Evolutionary conservation across 805 yeast species (phyloP).

Genomic region (Saccharomycopsis sp.): DNA sequence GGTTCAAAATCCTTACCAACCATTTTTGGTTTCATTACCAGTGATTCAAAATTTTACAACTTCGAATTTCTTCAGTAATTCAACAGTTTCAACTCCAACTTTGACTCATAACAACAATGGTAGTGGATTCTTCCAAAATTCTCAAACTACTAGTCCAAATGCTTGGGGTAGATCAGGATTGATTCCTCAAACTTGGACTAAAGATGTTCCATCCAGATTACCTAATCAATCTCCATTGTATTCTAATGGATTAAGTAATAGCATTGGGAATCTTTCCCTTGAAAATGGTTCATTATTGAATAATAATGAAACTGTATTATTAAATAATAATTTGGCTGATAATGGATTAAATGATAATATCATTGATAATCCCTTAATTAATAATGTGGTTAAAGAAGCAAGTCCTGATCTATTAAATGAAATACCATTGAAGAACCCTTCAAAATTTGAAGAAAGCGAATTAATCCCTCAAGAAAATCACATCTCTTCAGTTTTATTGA

Average conservation of each 20-base stretch:
- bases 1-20: conserved; percentile 40
- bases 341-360: not conserved
- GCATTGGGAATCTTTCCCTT: conserved; percentile 3
- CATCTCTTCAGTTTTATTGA: conserved; percentile 19
- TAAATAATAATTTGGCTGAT: not conserved
- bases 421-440: too few relatives aligned
- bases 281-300: not conserved
- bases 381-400: not conserved
- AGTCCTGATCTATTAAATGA: not conserved
- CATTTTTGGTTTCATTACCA: conserved; percentile 51
- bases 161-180: conserved; percentile 11
- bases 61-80: conserved; percentile 1
- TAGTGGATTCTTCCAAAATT: too few relatives aligned
- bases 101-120: not conserved
- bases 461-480: conserved; percentile 4
- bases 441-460: not conserved
- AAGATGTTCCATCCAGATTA: conserved; percentile 13
- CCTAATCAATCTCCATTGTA: conserved; percentile 19
- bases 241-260: not conserved
- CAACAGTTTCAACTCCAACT: not conserved
- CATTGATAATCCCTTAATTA: not conserved
- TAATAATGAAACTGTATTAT: conserved; percentile 3
- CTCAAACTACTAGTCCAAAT: conserved; percentile 5
- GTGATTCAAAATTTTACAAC: conserved; percentile 6
- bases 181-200: conserved; percentile 16